Evolutionary conservation across 768 basidiomycete species (phyloP), one percentile per base, ranked within the genome.

Genomic region (Russula lepida): DNA sequence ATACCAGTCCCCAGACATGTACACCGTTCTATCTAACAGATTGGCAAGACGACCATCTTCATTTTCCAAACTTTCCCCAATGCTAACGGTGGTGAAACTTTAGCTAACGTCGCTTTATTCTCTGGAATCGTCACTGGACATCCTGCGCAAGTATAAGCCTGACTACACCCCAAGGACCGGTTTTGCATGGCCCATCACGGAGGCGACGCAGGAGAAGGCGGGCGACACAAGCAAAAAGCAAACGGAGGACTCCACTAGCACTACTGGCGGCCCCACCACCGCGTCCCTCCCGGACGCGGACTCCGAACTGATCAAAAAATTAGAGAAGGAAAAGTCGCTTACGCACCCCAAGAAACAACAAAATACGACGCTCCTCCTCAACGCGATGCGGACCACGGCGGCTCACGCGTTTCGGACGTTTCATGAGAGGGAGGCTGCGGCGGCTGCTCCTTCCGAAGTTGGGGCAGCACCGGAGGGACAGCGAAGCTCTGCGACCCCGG

Each of bases 1-100:
- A 64, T 94, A 94, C 70, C 89, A 90, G 70, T 84, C 89, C 0
- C 92, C 92, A 11, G 87, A 91, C 66, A 75, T 94, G 35, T 92
- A 94, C 69, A 84, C 85, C 11, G 79, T 95, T 2, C 75, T 95
- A 44, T 91, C 91, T 53, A 91, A 90, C 67, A 84, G 92, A 66
- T 74, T 95, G 68, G 92, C 92, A 70, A 68, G 79, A 11, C 28
- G 0, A 68, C 23, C 27, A 21, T 54, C 33, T 54, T 25, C 6
- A 27, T n/a, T 43, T 33, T 23, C 5, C 35, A 13, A 15, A 54
- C 23, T 44, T n/a, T 59, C 44, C 41, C 35, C 17, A 49, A 21
- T 33, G 44, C 56, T 37, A 12, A 52, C 35, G 12, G 48, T 12
- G 33, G 52, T 19, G 41, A 3, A 21, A 5, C 6, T 4, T 2